A percentile compares a stretch with the other conserved stretches of the same genome.
Evolutionary conservation across 306 rosid species (phyloP).

Genomic region (Cyamopsis tetragonoloba): DNA sequence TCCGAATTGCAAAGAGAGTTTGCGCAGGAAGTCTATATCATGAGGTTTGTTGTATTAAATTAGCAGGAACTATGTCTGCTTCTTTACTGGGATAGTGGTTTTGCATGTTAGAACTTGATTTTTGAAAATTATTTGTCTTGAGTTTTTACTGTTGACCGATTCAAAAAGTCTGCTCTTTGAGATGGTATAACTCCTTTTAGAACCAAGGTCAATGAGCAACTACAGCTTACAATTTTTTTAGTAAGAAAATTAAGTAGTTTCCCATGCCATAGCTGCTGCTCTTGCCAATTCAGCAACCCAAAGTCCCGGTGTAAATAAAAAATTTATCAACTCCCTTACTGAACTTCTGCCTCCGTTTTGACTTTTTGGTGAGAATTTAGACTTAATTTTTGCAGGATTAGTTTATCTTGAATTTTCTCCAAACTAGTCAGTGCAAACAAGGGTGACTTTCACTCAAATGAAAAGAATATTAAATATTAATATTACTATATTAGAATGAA

Average conservation of each 20-base stretch:
- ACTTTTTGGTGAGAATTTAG: background rate
- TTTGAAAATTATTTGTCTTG: background rate
- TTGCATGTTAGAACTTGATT: background rate
- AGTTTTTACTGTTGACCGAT: background rate
- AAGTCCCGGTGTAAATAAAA: background rate
- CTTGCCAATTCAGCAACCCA: background rate
- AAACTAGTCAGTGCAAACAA: background rate
- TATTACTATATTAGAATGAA: background rate
- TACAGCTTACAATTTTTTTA: background rate
- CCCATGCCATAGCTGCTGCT: background rate
- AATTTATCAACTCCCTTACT: background rate
- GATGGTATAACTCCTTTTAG: constrained; percentile 6
- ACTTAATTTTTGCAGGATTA: background rate
- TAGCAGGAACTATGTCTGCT: constrained; percentile 9
- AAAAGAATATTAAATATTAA: no score
- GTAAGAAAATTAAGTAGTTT: background rate
- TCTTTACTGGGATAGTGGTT: constrained; percentile 11
- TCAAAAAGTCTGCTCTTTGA: background rate
- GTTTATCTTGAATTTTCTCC: constrained; percentile 3
- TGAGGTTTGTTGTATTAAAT: constrained; percentile 59
- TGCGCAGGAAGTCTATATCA: constrained; percentile 88
- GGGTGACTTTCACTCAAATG: background rate
- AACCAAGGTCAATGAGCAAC: constrained; percentile 4
- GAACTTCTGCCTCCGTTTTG: constrained; percentile 1
- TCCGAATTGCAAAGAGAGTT: constrained; percentile 88